A percentile compares a stretch with the other conserved stretches of the same genome.
phyloP scores from a whole-genome alignment of 164 flowering plant species.

The Houttuynia cordata region DNA sequence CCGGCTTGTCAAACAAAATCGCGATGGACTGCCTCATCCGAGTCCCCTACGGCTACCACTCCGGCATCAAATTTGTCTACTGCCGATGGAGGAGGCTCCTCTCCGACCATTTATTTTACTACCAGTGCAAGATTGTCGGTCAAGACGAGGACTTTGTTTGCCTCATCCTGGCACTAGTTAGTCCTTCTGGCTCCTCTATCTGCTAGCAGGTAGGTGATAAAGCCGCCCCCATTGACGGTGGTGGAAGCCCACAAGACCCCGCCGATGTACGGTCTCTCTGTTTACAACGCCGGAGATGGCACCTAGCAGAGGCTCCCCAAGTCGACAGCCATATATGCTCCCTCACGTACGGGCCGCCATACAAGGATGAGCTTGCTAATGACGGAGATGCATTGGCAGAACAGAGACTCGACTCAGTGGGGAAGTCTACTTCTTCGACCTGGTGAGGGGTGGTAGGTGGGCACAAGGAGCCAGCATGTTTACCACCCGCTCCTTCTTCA shows the following conservation, averaged over 20 bases:
- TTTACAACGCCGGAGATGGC: constrained; percentile 7
- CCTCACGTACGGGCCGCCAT: constrained; percentile 12
- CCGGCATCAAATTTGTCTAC: constrained; percentile 17
- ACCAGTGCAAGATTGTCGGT: constrained; percentile 6
- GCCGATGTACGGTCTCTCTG: constrained; percentile 14
- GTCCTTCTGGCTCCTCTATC: background rate
- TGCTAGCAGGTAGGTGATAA: background rate
- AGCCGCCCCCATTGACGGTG: too few species aligned
- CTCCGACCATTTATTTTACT: constrained; percentile 5
- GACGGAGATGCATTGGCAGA: constrained; percentile 29
- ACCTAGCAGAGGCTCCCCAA: constrained; percentile 12
- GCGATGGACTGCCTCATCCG: constrained; percentile 23
- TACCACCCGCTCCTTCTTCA: constrained; percentile 19
- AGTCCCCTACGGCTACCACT: constrained; percentile 15
- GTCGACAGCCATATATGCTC: too few species aligned
- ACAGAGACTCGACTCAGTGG: constrained; percentile 15
- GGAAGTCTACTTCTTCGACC: constrained; percentile 14
- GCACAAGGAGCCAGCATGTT: constrained; percentile 14
- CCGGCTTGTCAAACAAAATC: constrained; percentile 22
- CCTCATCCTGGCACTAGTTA: constrained; percentile 20
- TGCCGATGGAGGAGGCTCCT: constrained; percentile 16
- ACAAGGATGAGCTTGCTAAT: constrained; percentile 11
- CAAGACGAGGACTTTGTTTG: constrained; percentile 18
- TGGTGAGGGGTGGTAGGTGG: constrained; percentile 10
- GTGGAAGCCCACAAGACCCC: too few species aligned